Base-by-base conservation (phyloP, 1,284 basidiomycete species). In the Caloboletus firmus region DNA sequence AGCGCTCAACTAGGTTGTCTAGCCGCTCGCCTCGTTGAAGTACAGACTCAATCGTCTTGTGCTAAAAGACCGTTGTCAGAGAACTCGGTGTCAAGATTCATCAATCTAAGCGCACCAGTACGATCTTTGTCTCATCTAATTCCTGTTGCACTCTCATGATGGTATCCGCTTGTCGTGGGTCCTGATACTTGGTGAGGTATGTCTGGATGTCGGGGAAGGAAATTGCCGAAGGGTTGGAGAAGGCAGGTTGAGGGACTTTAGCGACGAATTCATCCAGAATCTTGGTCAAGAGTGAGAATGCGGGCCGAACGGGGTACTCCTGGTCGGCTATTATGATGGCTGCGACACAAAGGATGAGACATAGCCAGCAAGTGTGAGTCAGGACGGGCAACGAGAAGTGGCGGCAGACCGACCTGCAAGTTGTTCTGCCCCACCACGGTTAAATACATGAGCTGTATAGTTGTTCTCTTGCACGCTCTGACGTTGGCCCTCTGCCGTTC, bases 141-240 rank as follows among this genome's bases (percentile, higher is more conserved):
- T 99, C 97, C 70, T 95, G 90, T 73, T 99, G 97, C 17, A 99
- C 97, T 65, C 90, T 87, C 95, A 99, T 96, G 68, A 99, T 98
- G 18, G 93, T 90, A 76, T 99, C 97, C 5, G 97, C 97, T 76
- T 99, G 95, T 59, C 89, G 84, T 9, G 97, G 97, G 73, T 99
- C 97, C 76, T 99, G 97, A 74, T 98, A 99, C 74, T 96, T 95
- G 70, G 84, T 79, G 46, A 99, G 74, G 72, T 95, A 98, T 17
- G 81, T 83, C 49, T 85, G 81, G 60, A 94, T 79, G 53, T 91
- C 86, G 45, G 81, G 82, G 77, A 84, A 91, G 45, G 74, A 85
- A 65, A 91, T 87, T 1, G 83, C 67, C 1, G 79, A 67, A 9
- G 87, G 85, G 54, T 81, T 85, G 56, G 73, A 70, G 70, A 82